Base-by-base conservation (phyloP, 2,329 filamentous ascomycete genomes). In the Alternaria alternata region DNA sequence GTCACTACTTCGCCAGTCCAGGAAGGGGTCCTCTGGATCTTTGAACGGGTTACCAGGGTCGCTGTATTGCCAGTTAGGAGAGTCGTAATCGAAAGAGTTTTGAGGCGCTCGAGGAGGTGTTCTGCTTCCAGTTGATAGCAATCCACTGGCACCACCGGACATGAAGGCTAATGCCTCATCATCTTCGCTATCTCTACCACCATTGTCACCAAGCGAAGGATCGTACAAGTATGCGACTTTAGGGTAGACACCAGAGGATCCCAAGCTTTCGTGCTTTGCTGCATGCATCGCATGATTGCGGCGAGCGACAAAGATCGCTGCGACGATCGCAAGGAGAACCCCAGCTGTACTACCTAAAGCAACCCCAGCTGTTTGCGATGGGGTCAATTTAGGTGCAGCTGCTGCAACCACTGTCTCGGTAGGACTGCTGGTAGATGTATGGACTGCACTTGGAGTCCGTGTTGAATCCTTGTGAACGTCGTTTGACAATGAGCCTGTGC, bases 221-320 rank as follows among this genome's bases (percentile, higher is more conserved):
- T 78, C 75, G 53, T 79, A 78, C 4, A 78, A 57, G 39, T 75
- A 77, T 7, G 73, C 74, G 7, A 70, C 53, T 51, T 76, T 68
- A 0, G 75, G 76, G 49, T 78, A 79, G 3, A 72, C 62, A 18
- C 67, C 69, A 9, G 59, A 68, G 4, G 61, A 64, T 44, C 24
- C 30, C 11, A 16, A 46, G 53, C 70, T 72, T 24, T 60, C 55
- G 14, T 69, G 69, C 38, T 70, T 75, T 2, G 61, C 57, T 1
- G 61, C 57, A 38, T 67, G 69, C 3, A 62, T 62, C 18, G 65
- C 54, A 9, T 65, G 71, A 22, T 73, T 71, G 48, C 77, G 75
- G 18, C 75, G 75, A 51, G 67, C 69, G 28, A 79, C 49, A 57
- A 76, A 75, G 24, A 76, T 24, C 3, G 69, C 72, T 30, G 74